Evolutionary conservation across 2,329 filamentous ascomycete genomes (phyloP), one percentile per base, ranked within the genome.

Genomic region (Arthrobotrys sinensis): DNA sequence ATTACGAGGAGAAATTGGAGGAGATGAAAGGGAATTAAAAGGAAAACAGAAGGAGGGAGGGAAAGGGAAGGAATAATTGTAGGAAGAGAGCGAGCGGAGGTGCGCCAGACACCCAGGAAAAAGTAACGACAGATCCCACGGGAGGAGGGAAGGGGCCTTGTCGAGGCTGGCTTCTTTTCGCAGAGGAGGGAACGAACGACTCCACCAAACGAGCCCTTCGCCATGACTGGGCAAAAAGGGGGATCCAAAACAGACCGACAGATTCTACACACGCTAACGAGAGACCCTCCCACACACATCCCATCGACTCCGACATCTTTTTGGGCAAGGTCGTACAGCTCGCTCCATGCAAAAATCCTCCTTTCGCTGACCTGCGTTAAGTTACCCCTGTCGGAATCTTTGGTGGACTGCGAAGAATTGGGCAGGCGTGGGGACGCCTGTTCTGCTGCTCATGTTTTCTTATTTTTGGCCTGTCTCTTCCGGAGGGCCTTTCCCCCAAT

Each of bases 1-100:
- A 73, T 79, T 79, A 73, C 68, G 76, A 79, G 65, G 76, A 79
- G 76, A 75, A 75, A 79, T 78, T 71, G 75, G 76, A 69, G 76
- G 76, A 73, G 68, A 76, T 76, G 70, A 75, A 78, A 72, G 67
- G 67, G 78, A 78, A 80, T 68, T 69, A 73, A 78, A 80, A 77
- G 73, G 64, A 72, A 76, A 80, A 70, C 57, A 69, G 73, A 78
- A 80, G 67, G 73, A 75, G 69, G 69, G 76, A 75, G 65, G 67
- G 69, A 75, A 63, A 70, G 69, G 76, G 57, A 38, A 52, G 70
- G 64, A 65, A 75, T 78, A 72, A 71, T 60, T 60, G 55, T 72
- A 78, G 75, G 53, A 69, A 70, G 65, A 57, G 57, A 66, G 66
- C 50, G 66, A 60, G 52, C 38, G 66, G 40, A 40, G 34, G 71